Evolutionary conservation across 2,329 filamentous ascomycete species (phyloP), one percentile per base, ranked within the genome.

Genomic region (Grosmannia penicillata): DNA sequence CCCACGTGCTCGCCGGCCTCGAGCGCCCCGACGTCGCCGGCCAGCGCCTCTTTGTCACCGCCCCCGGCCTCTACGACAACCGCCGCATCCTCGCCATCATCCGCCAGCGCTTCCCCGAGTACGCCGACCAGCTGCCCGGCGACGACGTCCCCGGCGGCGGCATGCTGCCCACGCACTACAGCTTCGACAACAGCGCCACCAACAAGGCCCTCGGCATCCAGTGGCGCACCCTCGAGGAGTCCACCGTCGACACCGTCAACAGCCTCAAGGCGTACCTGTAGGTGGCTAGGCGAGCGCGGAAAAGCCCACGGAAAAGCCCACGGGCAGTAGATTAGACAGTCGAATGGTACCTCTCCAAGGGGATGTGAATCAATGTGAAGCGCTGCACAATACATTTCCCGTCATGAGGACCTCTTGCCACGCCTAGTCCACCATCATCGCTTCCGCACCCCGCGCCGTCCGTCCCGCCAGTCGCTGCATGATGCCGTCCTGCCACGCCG

Each of bases 401-500:
- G 15, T 33, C 23, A 27, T 23, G 34, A n/a, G n/a, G n/a, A n/a
- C n/a, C n/a, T n/a, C n/a, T n/a, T n/a, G n/a, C n/a, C n/a, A n/a
- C n/a, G n/a, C n/a, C 27, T 13, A 22, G 17, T 37, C 18, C 45
- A 9, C 25, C 5, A 47, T 37, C 45, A 48, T 50, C 14, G 21
- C 4, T 25, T 36, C 19, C 21, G 25, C 19, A n/a, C 14, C 28
- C 13, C 51, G 48, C 22, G 52, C 28, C 18, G 39, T 47, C 15
- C 27, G 27, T 15, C 14, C 9, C 29, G 40, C 45, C 41, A 83
- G 72, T 46, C 65, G 65, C 42, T 56, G 59, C 51, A 82, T 48
- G 21, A 84, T 68, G 1, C 54, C 58, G 5, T 65, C 62, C 54
- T 78, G 78, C 83, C 82, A 91, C 15, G 53, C 54, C 32, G 54